phyloP scores from a whole-genome alignment of 352 stramenopile genomes.

The Phytopythium helicoides region DNA sequence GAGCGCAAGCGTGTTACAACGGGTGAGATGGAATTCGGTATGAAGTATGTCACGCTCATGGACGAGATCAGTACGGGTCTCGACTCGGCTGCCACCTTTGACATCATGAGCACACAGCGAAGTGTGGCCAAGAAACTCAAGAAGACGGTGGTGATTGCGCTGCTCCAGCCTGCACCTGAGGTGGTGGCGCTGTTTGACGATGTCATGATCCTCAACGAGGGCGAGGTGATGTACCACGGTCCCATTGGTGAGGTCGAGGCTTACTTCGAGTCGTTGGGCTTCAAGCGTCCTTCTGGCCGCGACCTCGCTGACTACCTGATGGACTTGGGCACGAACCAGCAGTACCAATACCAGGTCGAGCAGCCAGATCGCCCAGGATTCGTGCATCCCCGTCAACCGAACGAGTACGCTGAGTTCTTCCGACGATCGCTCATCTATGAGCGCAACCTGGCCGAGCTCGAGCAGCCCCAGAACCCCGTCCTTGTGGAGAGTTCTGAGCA shows the following conservation, averaged over 20 bases:
- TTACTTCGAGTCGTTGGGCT: no score
- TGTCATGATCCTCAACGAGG: no score
- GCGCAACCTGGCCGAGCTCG: slow-evolving; percentile 60
- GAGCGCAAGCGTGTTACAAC: no score
- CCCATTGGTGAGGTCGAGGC: no score
- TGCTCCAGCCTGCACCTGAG: no score
- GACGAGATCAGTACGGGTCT: slow-evolving; percentile 93
- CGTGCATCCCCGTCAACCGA: slow-evolving; percentile 21
- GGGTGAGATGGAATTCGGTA: slow-evolving; percentile 37
- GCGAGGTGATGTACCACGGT: no score
- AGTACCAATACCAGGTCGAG: slow-evolving; percentile 18
- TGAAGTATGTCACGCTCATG: slow-evolving; percentile 62
- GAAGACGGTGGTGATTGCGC: no score
- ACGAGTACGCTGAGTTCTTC: slow-evolving; percentile 38
- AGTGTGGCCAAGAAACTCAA: slow-evolving; percentile 55
- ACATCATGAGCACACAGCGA: slow-evolving; percentile 65
- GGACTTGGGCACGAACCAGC: slow-evolving; percentile 40
- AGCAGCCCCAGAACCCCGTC: slow-evolving; percentile 81
- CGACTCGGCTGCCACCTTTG: slow-evolving; percentile 85
- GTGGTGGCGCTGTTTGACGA: no score
- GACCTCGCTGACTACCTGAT: no score
- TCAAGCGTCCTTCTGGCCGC: no score
- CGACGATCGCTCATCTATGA: slow-evolving; percentile 31
- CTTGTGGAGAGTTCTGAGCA: slow-evolving; percentile 72
- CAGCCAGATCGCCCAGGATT: slow-evolving; percentile 5